Percentiles rank a stretch among this genome's conserved stretches.
Conservation (phyloP, 2,329 filamentous ascomycete species). For the Arachnomyces sp. region DNA sequence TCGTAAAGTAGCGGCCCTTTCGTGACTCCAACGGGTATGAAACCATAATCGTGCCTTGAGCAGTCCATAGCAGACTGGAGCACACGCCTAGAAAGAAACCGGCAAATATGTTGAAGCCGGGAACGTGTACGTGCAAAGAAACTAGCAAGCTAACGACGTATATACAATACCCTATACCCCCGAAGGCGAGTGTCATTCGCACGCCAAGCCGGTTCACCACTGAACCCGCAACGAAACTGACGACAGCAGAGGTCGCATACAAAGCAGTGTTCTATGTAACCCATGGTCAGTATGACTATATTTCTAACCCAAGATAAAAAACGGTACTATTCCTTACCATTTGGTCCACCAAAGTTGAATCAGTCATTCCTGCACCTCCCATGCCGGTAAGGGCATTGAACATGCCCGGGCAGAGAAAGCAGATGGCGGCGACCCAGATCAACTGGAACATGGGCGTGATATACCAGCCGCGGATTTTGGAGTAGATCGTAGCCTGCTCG, state of each 20-base stretch:
- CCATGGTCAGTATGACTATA: too few relatives aligned
- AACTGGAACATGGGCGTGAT: conserved; percentile 64
- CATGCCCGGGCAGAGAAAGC: conserved; percentile 62
- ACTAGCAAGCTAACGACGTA: conserved; percentile 33
- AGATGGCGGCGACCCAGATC: conserved; percentile 59
- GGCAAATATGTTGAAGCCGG: conserved; percentile 32
- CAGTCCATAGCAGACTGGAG: conserved; percentile 34
- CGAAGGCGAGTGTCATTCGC: conserved; percentile 22
- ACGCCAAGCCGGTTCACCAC: conserved; percentile 25
- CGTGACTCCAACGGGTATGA: conserved; percentile 66
- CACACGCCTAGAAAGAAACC: conserved; percentile 33
- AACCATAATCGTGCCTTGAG: conserved; percentile 47
- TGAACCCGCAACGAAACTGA: conserved; percentile 48
- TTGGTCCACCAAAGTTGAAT: conserved; percentile 47
- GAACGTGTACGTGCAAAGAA: conserved; percentile 33
- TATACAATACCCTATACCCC: conserved; percentile 27
- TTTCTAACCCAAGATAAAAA: too few relatives aligned
- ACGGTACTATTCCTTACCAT: conserved; percentile 22
- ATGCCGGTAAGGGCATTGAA: conserved; percentile 56
- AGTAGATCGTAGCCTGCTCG: too few relatives aligned
- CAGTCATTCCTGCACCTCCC: conserved; percentile 51
- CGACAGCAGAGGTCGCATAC: conserved; percentile 57
- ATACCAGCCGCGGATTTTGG: too few relatives aligned
- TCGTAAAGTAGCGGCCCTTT: conserved; percentile 76
- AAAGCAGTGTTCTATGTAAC: conserved; percentile 55